Evolutionary conservation across 2,329 filamentous ascomycete species (phyloP).

Genomic region (Tympanopsis confertula): DNA sequence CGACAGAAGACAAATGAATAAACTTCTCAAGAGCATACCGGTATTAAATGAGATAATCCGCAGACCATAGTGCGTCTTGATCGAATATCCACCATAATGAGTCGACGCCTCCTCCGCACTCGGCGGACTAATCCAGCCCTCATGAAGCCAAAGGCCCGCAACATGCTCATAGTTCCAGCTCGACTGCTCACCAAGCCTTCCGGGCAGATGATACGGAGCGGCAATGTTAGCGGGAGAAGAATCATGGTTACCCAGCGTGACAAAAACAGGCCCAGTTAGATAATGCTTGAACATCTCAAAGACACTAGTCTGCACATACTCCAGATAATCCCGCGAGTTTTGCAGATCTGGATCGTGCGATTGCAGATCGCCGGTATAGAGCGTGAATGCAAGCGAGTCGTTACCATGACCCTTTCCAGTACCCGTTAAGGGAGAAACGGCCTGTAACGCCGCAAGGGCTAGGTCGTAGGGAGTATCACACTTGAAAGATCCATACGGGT

Average conservation of each 20-base stretch:
- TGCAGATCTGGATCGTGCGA: conserved; percentile 39
- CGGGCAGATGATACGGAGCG: conserved; percentile 37
- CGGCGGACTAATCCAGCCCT: conserved; percentile 36
- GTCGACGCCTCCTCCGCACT: conserved; percentile 31
- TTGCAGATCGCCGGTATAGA: conserved; percentile 45
- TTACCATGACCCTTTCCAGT: conserved; percentile 25
- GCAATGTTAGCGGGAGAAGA: conserved; percentile 39
- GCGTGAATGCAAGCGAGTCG: conserved; percentile 34
- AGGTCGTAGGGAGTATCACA: conserved; percentile 49
- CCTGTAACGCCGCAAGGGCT: conserved; percentile 39
- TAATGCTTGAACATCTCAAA: conserved; percentile 43
- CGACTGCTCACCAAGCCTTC: conserved; percentile 37
- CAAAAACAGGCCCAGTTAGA: conserved; percentile 41
- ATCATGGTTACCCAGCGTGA: conserved; percentile 45
- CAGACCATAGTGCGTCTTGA: conserved; percentile 38
- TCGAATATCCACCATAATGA: conserved; percentile 43
- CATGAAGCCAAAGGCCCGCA: conserved; percentile 39
- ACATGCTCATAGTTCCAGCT: conserved; percentile 48
- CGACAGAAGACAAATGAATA: too few species aligned
- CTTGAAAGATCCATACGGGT: conserved; percentile 38
- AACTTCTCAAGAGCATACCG: too few species aligned
- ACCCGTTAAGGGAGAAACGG: conserved; percentile 41
- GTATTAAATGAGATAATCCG: conserved; percentile 40
- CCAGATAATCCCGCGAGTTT: conserved; percentile 35
- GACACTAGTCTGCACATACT: conserved; percentile 38